phyloP scores from a whole-genome alignment of 495 filamentous ascomycete species.

The Penicillium pulvis region DNA sequence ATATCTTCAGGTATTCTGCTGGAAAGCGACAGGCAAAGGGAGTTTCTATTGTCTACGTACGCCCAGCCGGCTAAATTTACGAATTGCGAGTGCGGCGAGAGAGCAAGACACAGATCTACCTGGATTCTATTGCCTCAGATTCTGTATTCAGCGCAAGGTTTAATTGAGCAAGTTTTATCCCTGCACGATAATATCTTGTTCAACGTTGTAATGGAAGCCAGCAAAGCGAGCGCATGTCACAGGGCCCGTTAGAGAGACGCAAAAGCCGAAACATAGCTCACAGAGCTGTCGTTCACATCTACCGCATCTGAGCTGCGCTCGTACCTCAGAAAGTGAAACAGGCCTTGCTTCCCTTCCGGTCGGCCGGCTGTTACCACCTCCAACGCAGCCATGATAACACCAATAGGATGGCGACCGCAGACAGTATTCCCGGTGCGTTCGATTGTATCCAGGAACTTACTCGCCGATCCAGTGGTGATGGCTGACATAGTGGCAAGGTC shows the following conservation, averaged over 20 bases:
- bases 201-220: constrained; percentile 8
- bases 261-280: constrained; percentile 76
- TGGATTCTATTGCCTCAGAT: neutral
- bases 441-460: constrained; percentile 67
- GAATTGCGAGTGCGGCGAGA: too few species aligned
- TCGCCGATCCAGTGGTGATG: constrained; percentile 71
- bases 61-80: neutral
- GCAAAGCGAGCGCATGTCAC: neutral
- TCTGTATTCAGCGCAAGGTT: constrained; percentile 2
- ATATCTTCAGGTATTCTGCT: neutral
- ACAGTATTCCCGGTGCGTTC: constrained; percentile 84
- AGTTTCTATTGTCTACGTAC: neutral
- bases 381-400: constrained; percentile 86
- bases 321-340: constrained; percentile 86
- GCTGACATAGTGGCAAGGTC: constrained; percentile 83
- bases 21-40: too few species aligned
- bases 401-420: constrained; percentile 94
- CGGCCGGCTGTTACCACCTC: constrained; percentile 53
- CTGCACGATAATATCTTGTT: neutral
- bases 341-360: constrained; percentile 51
- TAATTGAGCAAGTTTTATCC: neutral
- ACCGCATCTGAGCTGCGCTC: constrained; percentile 83
- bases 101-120: neutral
- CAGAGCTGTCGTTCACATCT: constrained; percentile 76
- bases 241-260: constrained; percentile 34